phyloP scores from a whole-genome alignment of 805 yeast genomes.

The Hanseniaspora clermontiae region DNA sequence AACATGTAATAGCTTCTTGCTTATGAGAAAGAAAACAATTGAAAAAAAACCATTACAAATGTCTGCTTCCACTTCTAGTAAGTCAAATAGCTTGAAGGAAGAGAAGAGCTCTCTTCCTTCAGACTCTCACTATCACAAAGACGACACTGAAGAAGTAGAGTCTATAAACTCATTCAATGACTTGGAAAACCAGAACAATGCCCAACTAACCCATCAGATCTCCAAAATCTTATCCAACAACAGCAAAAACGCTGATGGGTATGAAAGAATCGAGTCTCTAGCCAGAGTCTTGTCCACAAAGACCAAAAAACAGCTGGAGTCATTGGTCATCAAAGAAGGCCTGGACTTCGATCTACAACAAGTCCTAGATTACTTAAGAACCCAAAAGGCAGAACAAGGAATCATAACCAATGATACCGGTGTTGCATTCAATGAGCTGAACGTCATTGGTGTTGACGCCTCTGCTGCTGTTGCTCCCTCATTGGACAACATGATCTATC shows the following conservation, averaged over 20 bases:
- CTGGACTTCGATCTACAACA: constrained; percentile 37
- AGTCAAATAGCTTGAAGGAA: not conserved
- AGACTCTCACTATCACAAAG: not conserved
- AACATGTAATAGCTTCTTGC: no score
- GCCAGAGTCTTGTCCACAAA: constrained; percentile 40
- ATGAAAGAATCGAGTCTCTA: constrained; percentile 34
- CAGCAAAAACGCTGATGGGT: constrained; percentile 17
- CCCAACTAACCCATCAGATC: constrained; percentile 24
- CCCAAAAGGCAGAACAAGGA: constrained; percentile 33
- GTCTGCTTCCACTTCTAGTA: not conserved
- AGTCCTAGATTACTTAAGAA: constrained; percentile 31
- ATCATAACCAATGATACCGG: constrained; percentile 40
- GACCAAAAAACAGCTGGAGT: constrained; percentile 35
- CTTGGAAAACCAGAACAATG: constrained; percentile 20
- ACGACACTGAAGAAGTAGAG: not conserved
- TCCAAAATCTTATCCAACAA: constrained; percentile 26
- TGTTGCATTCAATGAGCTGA: constrained; percentile 34
- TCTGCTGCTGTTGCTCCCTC: constrained; percentile 42
- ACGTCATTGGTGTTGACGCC: constrained; percentile 40
- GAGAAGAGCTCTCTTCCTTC: not conserved
- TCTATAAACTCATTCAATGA: constrained; percentile 12
- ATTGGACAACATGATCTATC: constrained; percentile 33
- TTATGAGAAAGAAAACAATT: not conserved
- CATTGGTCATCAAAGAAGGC: constrained; percentile 33
- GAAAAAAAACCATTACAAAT: not conserved